A percentile compares a stretch with the other conserved stretches of the same genome.
phyloP scores from a whole-genome alignment of 192 early-diverging fungal genomes.

The Coemansia aciculifera region DNA sequence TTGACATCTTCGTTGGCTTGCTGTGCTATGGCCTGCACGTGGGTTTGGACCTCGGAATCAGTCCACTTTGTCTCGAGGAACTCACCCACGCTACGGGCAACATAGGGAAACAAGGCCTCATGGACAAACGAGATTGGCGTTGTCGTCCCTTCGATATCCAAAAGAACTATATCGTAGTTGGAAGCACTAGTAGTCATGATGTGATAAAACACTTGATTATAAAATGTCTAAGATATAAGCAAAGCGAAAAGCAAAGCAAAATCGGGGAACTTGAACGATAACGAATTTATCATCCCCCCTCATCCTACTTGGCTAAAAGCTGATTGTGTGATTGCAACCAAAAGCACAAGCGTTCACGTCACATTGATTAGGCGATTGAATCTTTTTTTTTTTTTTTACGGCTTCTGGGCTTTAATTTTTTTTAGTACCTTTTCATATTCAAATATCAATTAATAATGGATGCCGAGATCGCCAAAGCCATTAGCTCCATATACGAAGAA shows the following conservation, averaged over 20 bases:
- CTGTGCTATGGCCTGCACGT: constrained; percentile 56
- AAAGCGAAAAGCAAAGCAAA: background rate
- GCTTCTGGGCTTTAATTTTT: background rate
- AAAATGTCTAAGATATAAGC: background rate
- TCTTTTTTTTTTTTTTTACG: background rate
- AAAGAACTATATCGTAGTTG: constrained; percentile 52
- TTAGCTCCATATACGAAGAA: constrained; percentile 30
- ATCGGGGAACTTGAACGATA: background rate
- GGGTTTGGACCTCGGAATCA: constrained; percentile 38
- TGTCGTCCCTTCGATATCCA: constrained; percentile 97
- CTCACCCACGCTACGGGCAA: constrained; percentile 57
- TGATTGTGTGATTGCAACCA: constrained; percentile 4
- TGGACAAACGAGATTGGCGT: constrained; percentile 97
- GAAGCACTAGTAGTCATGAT: background rate
- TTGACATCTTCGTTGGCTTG: constrained; percentile 54
- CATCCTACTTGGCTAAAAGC: background rate
- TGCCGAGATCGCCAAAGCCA: constrained; percentile 26
- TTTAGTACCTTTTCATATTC: background rate
- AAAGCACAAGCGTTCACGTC: background rate
- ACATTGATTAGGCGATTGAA: background rate
- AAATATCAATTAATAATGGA: constrained; percentile 25
- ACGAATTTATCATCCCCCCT: background rate
- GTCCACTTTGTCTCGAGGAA: constrained; percentile 70
- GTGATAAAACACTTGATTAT: background rate
- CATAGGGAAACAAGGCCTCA: constrained; percentile 90